These are phyloP conservation scores for Spinacia oleracea DNA, from an alignment of 179 eudicot species.

Conservation along the genomic window DNA sequence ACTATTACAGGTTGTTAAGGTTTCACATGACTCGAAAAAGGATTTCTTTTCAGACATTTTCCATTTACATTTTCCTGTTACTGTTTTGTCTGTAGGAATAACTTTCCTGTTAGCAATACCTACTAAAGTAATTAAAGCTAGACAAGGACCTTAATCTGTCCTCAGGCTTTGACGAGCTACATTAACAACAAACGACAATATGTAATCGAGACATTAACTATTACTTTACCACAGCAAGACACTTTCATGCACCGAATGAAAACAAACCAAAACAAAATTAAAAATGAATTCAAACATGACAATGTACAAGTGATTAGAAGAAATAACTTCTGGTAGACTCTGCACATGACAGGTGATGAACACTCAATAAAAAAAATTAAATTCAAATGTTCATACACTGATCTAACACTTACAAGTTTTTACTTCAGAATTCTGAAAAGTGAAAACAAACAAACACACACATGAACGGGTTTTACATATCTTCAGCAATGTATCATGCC, in stretches of 20 bases:
- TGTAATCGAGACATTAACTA: neutral
- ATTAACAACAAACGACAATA: neutral
- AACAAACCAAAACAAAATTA: neutral
- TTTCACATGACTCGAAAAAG: neutral
- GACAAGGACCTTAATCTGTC: neutral
- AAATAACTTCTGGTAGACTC: neutral
- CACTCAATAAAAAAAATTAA: too few species aligned
- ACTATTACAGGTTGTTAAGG: neutral
- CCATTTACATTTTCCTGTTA: too few species aligned
- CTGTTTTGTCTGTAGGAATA: neutral
- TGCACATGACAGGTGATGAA: neutral
- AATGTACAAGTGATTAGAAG: neutral
- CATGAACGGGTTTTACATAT: neutral
- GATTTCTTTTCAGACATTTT: neutral
- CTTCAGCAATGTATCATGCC: neutral
- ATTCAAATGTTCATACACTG: neutral
- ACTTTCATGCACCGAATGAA: neutral
- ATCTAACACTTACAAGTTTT: neutral
- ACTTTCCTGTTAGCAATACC: neutral
- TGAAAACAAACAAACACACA: neutral
- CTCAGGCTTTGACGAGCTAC: neutral
- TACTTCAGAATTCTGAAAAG: neutral
- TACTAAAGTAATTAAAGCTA: neutral
- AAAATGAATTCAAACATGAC: neutral
- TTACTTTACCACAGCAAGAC: neutral